Conservation (phyloP, 2,329 filamentous ascomycete species). For the Aspergillus sp. region DNA sequence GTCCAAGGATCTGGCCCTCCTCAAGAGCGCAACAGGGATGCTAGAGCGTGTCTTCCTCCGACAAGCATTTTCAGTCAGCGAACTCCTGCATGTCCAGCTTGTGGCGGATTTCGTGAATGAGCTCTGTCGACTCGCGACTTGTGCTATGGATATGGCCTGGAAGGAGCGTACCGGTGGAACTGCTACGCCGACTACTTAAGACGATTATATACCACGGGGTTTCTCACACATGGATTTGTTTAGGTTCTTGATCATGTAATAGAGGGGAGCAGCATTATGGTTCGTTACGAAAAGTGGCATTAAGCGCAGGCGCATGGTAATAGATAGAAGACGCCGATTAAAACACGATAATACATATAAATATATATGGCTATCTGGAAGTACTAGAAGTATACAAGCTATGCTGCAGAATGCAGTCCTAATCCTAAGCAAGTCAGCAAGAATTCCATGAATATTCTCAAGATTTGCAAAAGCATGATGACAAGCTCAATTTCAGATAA, state of each 20-base stretch:
- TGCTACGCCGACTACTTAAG: not conserved
- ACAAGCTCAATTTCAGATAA: slow-evolving; percentile 23
- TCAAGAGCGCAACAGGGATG: slow-evolving; percentile 45
- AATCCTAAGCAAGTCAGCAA: slow-evolving; percentile 7
- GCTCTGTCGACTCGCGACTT: slow-evolving; percentile 44
- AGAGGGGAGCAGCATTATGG: too few species aligned
- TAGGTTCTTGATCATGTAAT: too few species aligned
- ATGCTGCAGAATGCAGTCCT: not conserved
- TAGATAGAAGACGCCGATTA: not conserved
- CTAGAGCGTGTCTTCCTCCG: slow-evolving; percentile 40
- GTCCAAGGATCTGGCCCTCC: slow-evolving; percentile 48
- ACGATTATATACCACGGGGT: not conserved
- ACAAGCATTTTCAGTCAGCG: slow-evolving; percentile 31
- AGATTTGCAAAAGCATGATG: not conserved
- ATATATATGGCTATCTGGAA: too few species aligned
- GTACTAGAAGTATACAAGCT: too few species aligned
- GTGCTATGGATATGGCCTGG: slow-evolving; percentile 45
- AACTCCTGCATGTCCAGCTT: slow-evolving; percentile 42
- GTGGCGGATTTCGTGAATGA: slow-evolving; percentile 49
- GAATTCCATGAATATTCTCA: not conserved
- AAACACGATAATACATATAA: too few species aligned
- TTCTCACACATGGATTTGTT: too few species aligned
- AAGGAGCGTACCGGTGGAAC: slow-evolving; percentile 23
- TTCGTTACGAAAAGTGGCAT: not conserved
- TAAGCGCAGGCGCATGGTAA: not conserved